Evolutionary conservation across 768 basidiomycete species (phyloP).

Genomic region (Psilocybe tampanensis): DNA sequence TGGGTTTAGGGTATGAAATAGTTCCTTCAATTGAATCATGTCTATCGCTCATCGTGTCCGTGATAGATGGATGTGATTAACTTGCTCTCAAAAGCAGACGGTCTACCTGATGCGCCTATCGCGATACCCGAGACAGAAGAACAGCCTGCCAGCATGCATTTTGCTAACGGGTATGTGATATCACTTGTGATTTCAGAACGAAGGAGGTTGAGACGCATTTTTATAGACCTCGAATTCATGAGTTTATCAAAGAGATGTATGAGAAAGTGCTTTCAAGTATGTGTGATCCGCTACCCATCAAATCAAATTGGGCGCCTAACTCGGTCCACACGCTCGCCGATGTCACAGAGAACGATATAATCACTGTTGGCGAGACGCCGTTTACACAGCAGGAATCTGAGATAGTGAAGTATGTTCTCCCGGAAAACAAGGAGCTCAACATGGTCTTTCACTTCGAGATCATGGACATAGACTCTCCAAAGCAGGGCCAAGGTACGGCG

Average conservation of each 20-base stretch:
- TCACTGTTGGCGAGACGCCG: conserved; percentile 68
- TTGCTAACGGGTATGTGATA: conserved; percentile 58
- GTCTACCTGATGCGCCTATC: conserved; percentile 69
- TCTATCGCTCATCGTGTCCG: not conserved
- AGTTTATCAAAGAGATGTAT: conserved; percentile 71
- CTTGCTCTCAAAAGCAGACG: conserved; percentile 61
- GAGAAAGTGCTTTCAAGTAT: conserved; percentile 58
- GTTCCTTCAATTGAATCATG: conserved; percentile 22
- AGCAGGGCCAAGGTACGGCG: conserved; percentile 30
- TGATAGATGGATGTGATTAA: conserved; percentile 73
- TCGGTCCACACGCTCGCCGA: no score
- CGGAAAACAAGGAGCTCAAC: conserved; percentile 60
- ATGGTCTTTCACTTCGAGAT: conserved; percentile 70
- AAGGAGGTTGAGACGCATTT: not conserved
- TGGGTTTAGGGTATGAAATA: conserved; percentile 73
- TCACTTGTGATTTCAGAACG: not conserved
- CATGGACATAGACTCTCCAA: conserved; percentile 57
- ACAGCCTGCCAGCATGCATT: conserved; percentile 55
- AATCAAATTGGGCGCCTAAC: not conserved
- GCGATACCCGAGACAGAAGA: conserved; percentile 48
- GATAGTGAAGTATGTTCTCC: conserved; percentile 59
- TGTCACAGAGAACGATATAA: conserved; percentile 53
- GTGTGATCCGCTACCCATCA: conserved; percentile 26
- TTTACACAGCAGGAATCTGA: conserved; percentile 54
- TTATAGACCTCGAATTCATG: conserved; percentile 64